These are phyloP conservation scores for Didymella keratinophila DNA, from an alignment of 2,329 filamentous ascomycete genomes.

Conservation along the genomic window DNA sequence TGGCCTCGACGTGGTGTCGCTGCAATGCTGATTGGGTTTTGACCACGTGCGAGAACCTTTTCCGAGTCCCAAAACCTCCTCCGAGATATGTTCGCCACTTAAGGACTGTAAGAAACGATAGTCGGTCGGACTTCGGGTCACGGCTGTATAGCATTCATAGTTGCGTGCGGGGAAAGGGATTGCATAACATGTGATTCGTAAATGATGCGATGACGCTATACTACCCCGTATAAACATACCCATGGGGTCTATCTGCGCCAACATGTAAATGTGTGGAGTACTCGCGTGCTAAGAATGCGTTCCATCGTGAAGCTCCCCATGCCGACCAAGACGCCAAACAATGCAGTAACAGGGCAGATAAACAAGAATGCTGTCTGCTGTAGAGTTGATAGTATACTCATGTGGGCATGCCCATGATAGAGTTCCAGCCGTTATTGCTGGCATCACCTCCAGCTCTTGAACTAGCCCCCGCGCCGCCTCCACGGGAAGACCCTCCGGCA, in stretches of 20 bases:
- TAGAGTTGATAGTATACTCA: constrained; percentile 6
- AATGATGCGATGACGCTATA: neutral
- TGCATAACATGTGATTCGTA: neutral
- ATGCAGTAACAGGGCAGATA: neutral
- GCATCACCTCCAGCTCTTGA: constrained; percentile 4
- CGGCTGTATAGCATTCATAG: neutral
- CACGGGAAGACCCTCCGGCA: constrained; percentile 22
- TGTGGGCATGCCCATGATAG: constrained; percentile 44
- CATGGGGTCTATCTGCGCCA: neutral
- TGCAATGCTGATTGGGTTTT: neutral
- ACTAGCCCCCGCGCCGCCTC: constrained; percentile 13
- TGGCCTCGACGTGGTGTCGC: neutral
- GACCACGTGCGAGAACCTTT: constrained; percentile 1
- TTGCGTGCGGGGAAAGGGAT: neutral
- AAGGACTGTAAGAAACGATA: neutral
- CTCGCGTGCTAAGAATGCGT: neutral
- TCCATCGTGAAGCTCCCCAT: neutral
- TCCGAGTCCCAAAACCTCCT: neutral
- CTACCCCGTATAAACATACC: neutral
- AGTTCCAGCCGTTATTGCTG: constrained; percentile 17
- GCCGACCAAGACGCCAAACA: constrained; percentile 6
- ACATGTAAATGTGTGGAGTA: neutral
- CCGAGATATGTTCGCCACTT: neutral
- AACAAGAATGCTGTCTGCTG: neutral
- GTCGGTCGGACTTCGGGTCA: neutral